Percentiles rank a stretch among this genome's conserved stretches.
These are phyloP conservation scores for Naganishia onofrii DNA, from an alignment of 768 basidiomycete genomes.

Conservation along the genomic window DNA sequence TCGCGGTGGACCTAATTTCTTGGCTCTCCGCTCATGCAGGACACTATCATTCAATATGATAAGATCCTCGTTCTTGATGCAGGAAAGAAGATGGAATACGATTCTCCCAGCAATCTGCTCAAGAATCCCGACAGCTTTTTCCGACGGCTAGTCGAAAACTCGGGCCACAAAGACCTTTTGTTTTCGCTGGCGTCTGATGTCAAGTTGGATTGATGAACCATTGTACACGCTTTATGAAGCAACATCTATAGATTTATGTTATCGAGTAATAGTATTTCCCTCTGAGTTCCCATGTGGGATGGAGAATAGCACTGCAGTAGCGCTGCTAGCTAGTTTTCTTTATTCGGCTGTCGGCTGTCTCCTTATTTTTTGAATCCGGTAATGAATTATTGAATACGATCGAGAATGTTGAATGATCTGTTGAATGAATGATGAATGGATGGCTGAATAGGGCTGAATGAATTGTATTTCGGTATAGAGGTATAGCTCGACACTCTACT, in stretches of 20 bases:
- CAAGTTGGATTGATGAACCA: not conserved
- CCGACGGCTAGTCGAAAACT: slow-evolving; percentile 57
- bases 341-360: too few species aligned
- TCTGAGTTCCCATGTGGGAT: too few species aligned
- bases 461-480: too few species aligned
- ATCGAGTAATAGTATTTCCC: not conserved
- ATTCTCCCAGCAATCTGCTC: slow-evolving; percentile 63
- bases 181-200: not conserved
- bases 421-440: too few species aligned
- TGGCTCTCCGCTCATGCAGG: slow-evolving; percentile 59
- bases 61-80: slow-evolving; percentile 63
- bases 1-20: not conserved
- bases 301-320: too few species aligned
- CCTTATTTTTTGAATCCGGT: too few species aligned
- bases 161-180: slow-evolving; percentile 21
- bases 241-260: not conserved
- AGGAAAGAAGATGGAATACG: slow-evolving; percentile 72
- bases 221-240: not conserved
- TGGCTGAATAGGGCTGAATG: too few species aligned
- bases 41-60: slow-evolving; percentile 64
- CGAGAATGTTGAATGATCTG: too few species aligned
- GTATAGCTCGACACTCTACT: too few species aligned
- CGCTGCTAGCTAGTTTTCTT: too few species aligned
- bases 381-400: too few species aligned
- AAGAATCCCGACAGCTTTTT: slow-evolving; percentile 57